Conservation (phyloP, 139 green algal genomes). For the Chlamydomonas sp. region DNA sequence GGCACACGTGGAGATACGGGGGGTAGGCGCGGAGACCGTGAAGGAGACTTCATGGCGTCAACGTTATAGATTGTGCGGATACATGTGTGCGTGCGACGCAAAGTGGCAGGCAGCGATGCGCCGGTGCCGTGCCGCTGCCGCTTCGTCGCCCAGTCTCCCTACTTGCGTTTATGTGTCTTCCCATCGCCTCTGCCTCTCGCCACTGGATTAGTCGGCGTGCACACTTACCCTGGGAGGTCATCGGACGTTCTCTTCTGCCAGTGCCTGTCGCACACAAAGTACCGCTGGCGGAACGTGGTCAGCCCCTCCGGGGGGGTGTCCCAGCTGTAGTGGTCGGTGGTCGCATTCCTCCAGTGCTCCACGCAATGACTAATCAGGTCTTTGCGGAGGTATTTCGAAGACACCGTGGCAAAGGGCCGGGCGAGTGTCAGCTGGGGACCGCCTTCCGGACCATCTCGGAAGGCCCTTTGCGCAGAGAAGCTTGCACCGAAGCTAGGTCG, state of each 20-base stretch:
- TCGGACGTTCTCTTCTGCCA: slow-evolving; percentile 49
- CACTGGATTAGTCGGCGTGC: not conserved
- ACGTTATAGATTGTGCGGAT: not conserved
- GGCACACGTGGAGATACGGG: not conserved
- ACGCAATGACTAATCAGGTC: slow-evolving; percentile 57
- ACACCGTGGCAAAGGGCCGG: not conserved
- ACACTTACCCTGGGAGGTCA: not conserved
- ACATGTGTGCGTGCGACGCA: too few species aligned
- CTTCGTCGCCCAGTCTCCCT: too few species aligned
- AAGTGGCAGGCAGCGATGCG: too few species aligned
- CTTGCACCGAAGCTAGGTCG: too few species aligned
- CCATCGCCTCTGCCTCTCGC: too few species aligned
- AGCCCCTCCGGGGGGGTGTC: not conserved
- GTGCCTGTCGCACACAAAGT: slow-evolving; percentile 81
- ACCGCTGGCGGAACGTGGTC: slow-evolving; percentile 78
- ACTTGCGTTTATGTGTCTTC: too few species aligned
- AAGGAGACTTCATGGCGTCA: not conserved
- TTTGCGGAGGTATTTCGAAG: not conserved
- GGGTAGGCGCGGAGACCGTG: not conserved
- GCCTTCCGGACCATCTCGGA: too few species aligned
- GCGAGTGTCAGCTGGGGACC: not conserved
- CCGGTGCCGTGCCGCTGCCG: too few species aligned
- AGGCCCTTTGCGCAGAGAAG: too few species aligned
- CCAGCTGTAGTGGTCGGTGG: slow-evolving; percentile 80
- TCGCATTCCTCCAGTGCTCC: slow-evolving; percentile 62